Evolutionary conservation across 2,329 filamentous ascomycete genomes (phyloP).

Genomic region (Annulohypoxylon truncatum): DNA sequence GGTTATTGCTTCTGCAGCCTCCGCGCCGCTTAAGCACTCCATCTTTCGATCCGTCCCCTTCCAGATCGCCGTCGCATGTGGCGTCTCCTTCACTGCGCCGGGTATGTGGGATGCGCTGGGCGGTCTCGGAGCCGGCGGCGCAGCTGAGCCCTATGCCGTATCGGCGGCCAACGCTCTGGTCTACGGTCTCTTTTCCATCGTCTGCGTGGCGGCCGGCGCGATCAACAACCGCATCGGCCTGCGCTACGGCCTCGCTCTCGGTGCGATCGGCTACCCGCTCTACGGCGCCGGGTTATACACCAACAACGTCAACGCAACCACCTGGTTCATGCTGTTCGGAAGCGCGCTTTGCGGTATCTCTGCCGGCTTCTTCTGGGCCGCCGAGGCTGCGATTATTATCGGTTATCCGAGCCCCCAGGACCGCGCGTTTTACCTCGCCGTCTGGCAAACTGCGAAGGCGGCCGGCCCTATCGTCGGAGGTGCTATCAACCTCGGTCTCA

Average conservation of each 20-base stretch:
- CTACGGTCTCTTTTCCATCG: constrained; percentile 58
- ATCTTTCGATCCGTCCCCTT: constrained; percentile 51
- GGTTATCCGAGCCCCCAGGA: constrained; percentile 72
- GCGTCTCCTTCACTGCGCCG: constrained; percentile 55
- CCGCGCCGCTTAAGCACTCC: constrained; percentile 40
- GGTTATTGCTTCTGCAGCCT: constrained; percentile 7
- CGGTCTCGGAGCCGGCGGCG: constrained; percentile 56
- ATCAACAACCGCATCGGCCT: constrained; percentile 54
- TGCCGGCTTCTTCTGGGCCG: constrained; percentile 75
- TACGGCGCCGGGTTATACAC: constrained; percentile 73
- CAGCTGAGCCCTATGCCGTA: constrained; percentile 55
- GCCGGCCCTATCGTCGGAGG: constrained; percentile 61
- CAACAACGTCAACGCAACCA: constrained; percentile 71
- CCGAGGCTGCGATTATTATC: constrained; percentile 73
- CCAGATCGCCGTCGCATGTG: constrained; percentile 55
- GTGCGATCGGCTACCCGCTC: constrained; percentile 69
- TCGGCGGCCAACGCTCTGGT: constrained; percentile 60
- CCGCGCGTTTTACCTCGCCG: constrained; percentile 67
- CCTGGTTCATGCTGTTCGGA: constrained; percentile 73
- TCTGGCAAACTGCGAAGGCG: constrained; percentile 57
- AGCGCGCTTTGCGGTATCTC: constrained; percentile 71
- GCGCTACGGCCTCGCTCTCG: constrained; percentile 55
- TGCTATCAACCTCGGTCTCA: constrained; percentile 62
- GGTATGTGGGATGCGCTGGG: constrained; percentile 59
- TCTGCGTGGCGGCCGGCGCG: constrained; percentile 55